Base-by-base conservation (phyloP, 2,329 filamentous ascomycete species). In the Fusarium sp. region DNA sequence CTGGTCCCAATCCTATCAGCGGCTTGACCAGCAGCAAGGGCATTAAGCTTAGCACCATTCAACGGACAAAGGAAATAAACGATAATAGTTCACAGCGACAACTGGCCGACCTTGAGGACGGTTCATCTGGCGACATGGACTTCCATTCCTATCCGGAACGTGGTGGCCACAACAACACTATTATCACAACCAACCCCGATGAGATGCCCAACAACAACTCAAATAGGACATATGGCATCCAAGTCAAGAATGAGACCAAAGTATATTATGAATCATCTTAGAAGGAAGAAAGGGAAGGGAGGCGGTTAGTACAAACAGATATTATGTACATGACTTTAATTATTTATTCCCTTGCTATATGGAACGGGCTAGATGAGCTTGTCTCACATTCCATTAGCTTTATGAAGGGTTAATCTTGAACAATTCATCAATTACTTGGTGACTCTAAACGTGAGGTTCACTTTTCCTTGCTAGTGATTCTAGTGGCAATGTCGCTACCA, bases 31-130 rank as follows among this genome's bases (percentile, higher is more conserved):
- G 66, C 29, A 69, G 57, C 16, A 65, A 58, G 9, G 66, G 66
- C 13, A 69, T 69, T 25, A 69, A 66, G 3, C 66, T 69, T 4
- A 58, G 23, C 38, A 58, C 69, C 33, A 40, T 69, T 10, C 33
- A 31, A 25, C 65, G 62, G 7, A 53, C 61, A n/a, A 69, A 66
- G 16, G 66, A 69, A 34, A 18, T 69, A 16, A 49, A 66, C 11
- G 66, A 69, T 18, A 69, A 69, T 5, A 69, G 66, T 49, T 69
- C 65, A 8, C 65, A 69, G 14, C 49, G 65, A 42, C 50, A 69
- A 8, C 46, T 69, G 7, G 66, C 66, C 20, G 66, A 58, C 0
- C 51, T 69, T 20, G 65, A 69, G 33, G 66, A 69, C 13, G 66
- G 66, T 4, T 69, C 66, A 4, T 69, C 66, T 7, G 62, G 50